Conservation (phyloP, 371 early-diverging fungal species). For the Apophysomyces elegans region DNA sequence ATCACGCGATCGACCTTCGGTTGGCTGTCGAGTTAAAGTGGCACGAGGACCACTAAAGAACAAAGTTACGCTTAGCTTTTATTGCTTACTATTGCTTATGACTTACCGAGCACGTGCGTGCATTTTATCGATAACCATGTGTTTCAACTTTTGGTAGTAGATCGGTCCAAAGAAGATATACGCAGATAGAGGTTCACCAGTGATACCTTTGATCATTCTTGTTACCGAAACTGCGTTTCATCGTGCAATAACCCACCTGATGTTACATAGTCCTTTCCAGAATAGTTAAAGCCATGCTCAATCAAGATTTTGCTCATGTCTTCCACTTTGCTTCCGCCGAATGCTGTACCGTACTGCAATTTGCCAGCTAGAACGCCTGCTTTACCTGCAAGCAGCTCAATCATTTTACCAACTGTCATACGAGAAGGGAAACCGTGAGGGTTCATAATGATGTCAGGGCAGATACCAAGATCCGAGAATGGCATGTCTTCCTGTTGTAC, state of each 20-base stretch:
- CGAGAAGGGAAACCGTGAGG: conserved; percentile 99
- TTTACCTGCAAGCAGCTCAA: conserved; percentile 98
- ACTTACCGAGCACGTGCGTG: conserved; percentile 92
- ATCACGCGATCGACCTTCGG: conserved; percentile 98
- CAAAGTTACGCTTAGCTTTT: no score
- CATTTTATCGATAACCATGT: conserved; percentile 99
- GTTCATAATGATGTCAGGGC: conserved; percentile 99
- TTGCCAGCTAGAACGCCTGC: conserved; percentile 96
- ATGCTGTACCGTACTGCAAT: conserved; percentile 98
- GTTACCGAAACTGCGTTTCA: conserved; percentile 20
- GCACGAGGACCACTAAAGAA: conserved; percentile 89
- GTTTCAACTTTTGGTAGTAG: conserved; percentile 99
- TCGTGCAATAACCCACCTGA: conserved; percentile 56
- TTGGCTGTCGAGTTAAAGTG: conserved; percentile 96
- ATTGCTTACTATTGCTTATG: neutral
- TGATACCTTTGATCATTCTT: conserved; percentile 56
- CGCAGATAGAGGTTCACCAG: conserved; percentile 93
- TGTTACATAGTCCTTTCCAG: conserved; percentile 99
- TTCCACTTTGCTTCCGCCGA: conserved; percentile 95
- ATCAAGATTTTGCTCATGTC: conserved; percentile 95
- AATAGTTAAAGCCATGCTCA: conserved; percentile 96
- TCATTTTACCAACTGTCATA: conserved; percentile 99
- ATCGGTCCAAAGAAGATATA: conserved; percentile 99
- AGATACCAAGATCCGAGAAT: conserved; percentile 95
- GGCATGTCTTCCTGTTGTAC: conserved; percentile 99